Conservation (phyloP, 2,329 filamentous ascomycete genomes). For the Passalora sequoiae region DNA sequence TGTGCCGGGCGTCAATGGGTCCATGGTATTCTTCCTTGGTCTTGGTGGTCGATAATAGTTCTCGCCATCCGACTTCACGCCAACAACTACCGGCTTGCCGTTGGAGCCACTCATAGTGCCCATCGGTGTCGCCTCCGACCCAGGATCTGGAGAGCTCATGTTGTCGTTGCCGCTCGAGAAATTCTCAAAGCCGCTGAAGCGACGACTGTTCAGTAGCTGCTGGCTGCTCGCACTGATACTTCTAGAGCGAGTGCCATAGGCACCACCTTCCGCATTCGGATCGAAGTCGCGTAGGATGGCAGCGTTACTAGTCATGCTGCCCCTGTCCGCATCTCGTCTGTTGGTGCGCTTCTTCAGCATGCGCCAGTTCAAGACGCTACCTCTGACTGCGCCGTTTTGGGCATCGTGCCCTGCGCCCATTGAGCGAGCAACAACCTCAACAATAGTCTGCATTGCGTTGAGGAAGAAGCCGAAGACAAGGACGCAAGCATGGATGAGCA, state of each 20-base stretch:
- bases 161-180: constrained; percentile 56
- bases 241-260: constrained; percentile 47
- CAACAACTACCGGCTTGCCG: constrained; percentile 7
- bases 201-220: constrained; percentile 49
- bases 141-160: constrained; percentile 38
- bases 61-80: constrained; percentile 39
- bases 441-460: constrained; percentile 81
- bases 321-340: constrained; percentile 53
- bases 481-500: constrained; percentile 78
- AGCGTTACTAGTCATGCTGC: constrained; percentile 76
- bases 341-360: constrained; percentile 32
- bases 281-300: constrained; percentile 65
- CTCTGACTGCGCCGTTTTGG: constrained; percentile 50
- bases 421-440: constrained; percentile 80
- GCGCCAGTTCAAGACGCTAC: constrained; percentile 70
- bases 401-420: constrained; percentile 73
- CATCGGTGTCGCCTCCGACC: constrained; percentile 8
- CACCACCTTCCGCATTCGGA: constrained; percentile 15
- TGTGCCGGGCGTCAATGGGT: constrained; percentile 44
- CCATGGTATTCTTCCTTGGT: constrained; percentile 60
- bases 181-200: constrained; percentile 49
- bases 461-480: constrained; percentile 89
- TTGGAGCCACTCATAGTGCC: constrained; percentile 7
- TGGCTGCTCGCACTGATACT: constrained; percentile 60
- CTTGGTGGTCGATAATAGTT: constrained; percentile 87